Base-by-base conservation (phyloP, 208 protist genomes). In the Leishmania amazonensis region DNA sequence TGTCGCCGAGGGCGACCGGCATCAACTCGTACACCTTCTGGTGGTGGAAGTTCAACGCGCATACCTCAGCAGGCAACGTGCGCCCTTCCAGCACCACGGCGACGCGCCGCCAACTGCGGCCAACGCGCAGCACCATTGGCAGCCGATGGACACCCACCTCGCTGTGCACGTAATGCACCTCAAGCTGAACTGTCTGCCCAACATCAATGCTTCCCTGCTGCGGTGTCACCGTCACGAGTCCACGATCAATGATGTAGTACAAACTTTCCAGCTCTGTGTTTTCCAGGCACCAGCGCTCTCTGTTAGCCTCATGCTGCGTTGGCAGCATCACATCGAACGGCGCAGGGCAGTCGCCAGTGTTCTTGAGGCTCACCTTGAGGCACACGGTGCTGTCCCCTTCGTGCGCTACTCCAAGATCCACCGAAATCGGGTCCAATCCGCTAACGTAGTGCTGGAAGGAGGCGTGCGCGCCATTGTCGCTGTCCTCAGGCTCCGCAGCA, bases 1-100 rank as follows among this genome's bases (percentile, higher is more conserved):
- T 76, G 58, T 98, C 95, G 21, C 97, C 97, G 15, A 99, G 88
- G 5, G 95, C 92, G n/a, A 98, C 93, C 19, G 97, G 92, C 40
- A 90, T 83, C 51, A 99, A 83, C 53, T 86, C 76, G 83, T 96
- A 94, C 19, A 84, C 75, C 31, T 80, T 77, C 49, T 81, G 76
- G 58, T 87, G 85, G 81, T 93, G 91, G 47, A 97, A 87, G 62
- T 91, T 85, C n/a, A 98, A 74, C 78, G 80, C 83, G 45, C 80
- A 80, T 65, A 96, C 85, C 58, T 90, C 85, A 8, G 51, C 47
- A 60, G 80, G 79, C 76, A 98, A 85, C 47, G 97, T 99, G 79
- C 92, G 91, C 11, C 94, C 97, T 51, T 91, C 84, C 64, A 99
- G 81, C 51, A 97, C 86, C 13, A 99, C 84, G 35, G 97, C 85